phyloP scores from a whole-genome alignment of 352 stramenopile genomes.

The Phytophthora lateralis region DNA sequence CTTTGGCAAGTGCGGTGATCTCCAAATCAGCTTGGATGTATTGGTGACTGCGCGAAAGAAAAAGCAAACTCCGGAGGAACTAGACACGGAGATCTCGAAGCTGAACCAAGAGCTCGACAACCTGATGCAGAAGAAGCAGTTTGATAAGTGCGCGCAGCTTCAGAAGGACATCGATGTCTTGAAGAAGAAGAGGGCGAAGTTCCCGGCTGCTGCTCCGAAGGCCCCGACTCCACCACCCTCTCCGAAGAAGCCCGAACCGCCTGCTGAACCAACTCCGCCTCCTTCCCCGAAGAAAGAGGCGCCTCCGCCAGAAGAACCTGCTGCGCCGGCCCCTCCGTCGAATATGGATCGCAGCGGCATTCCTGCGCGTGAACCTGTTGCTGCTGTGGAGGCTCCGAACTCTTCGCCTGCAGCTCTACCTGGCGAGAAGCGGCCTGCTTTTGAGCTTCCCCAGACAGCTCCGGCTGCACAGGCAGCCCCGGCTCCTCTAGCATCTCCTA shows the following conservation, averaged over 20 bases:
- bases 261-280: constrained; percentile 28
- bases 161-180: constrained; percentile 85
- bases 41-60: constrained; percentile 81
- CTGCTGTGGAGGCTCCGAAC: constrained; percentile 31
- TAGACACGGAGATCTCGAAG: constrained; percentile 78
- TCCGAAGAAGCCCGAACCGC: constrained; percentile 41
- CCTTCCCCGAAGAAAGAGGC: constrained; percentile 33
- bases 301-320: constrained; percentile 17
- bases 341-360: constrained; percentile 41
- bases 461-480: constrained; percentile 1
- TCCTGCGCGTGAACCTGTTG: constrained; percentile 11
- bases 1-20: constrained; percentile 76
- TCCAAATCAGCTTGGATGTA: constrained; percentile 74
- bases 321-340: constrained; percentile 32
- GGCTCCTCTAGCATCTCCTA: constrained; percentile 15
- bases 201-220: constrained; percentile 40
- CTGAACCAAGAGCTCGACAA: constrained; percentile 71
- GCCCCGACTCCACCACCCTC: constrained; percentile 36
- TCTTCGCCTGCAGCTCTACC: constrained; percentile 59
- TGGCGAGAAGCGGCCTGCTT: constrained; percentile 27
- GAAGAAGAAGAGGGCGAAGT: constrained; percentile 73
- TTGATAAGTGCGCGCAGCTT: constrained; percentile 86
- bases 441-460: constrained; percentile 11
- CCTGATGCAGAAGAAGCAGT: constrained; percentile 84
- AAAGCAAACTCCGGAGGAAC: constrained; percentile 84